These are phyloP conservation scores for Pilaira anomala DNA, from an alignment of 192 early-diverging fungal genomes.

Conservation along the genomic window DNA sequence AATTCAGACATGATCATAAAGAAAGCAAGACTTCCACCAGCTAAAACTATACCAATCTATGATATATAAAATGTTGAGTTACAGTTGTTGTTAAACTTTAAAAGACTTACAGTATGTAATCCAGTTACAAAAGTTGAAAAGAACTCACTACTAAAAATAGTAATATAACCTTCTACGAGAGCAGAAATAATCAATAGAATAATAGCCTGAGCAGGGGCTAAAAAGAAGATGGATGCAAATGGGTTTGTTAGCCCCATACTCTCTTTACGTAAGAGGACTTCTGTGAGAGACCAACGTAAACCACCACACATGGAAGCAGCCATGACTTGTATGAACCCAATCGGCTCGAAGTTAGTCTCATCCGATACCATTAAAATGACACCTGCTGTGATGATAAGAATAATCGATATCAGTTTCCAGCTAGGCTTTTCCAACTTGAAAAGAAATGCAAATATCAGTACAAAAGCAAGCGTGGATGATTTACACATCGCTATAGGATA, in stretches of 20 bases:
- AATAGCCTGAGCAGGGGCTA: constrained; percentile 76
- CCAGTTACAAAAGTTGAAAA: constrained; percentile 40
- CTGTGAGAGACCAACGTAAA: constrained; percentile 88
- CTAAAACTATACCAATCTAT: constrained; percentile 50
- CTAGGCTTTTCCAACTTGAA: constrained; percentile 83
- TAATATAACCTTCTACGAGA: constrained; percentile 57
- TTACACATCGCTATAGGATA: constrained; percentile 68
- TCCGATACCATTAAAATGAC: constrained; percentile 85
- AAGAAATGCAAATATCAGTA: constrained; percentile 87
- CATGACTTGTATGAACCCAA: constrained; percentile 78
- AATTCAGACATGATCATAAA: constrained; percentile 87
- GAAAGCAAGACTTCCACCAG: constrained; percentile 85
- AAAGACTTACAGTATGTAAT: constrained; percentile 38
- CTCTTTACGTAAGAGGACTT: constrained; percentile 73
- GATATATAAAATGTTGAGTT: background rate
- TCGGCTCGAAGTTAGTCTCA: constrained; percentile 76
- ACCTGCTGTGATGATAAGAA: constrained; percentile 76
- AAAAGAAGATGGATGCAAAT: constrained; percentile 76
- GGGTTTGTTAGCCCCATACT: constrained; percentile 85
- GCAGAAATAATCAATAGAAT: constrained; percentile 64
- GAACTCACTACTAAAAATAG: constrained; percentile 50
- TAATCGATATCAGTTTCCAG: constrained; percentile 66
- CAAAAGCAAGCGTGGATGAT: constrained; percentile 69
- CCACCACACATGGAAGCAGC: constrained; percentile 78
- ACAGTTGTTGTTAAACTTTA: background rate